Base-by-base conservation (phyloP, 1,284 basidiomycete species). In the Lentinula novae-zelandiae region DNA sequence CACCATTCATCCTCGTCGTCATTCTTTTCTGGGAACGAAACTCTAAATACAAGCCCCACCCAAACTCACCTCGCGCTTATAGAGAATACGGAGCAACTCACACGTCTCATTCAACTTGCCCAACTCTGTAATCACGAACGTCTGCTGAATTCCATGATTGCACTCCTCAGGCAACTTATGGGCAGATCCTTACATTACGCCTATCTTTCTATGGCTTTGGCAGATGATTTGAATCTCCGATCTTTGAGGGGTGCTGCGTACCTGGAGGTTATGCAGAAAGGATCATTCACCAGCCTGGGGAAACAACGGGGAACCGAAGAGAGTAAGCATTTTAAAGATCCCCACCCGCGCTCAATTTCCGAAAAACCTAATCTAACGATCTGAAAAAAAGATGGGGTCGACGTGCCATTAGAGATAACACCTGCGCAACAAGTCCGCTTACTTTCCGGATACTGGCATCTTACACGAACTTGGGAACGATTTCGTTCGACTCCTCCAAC, bases 241-340 rank as follows among this genome's bases (percentile, higher is more conserved):
- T 71, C 75, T 1, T 72, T 90, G 42, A 75, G 82, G 22, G 88
- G 87, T 34, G 73, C 78, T 0, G 87, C 86, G 20, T 90, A 90
- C 70, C 75, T 88, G 57, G 85, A 87, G 67, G 82, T 89, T 17
- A 82, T 90, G 79, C 83, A 83, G 66, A 84, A 81, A 66, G 78
- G 78, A 3, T 71, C 74, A 7, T 77, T 86, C 57, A 79, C 83
- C 22, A 76, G 73, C 33, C 53, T 67, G 39, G 66, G 63, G 10
- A 57, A 50, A 38, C 52, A 27, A 27, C 40, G 31, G 27, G 17
- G 12, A 22, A 42, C 9, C 12, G 22, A 40, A 52, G 53, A 54
- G 36, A 38, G 53, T 50, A 54, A 50, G 53, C 20, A 15, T 9
- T 48, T 60, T 20, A 27, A 27, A 27, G 3, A 27, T 27, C 27